Evolutionary conservation across 176 grass and related monocot genomes (phyloP).

Genomic region (Aegilops longissima): DNA sequence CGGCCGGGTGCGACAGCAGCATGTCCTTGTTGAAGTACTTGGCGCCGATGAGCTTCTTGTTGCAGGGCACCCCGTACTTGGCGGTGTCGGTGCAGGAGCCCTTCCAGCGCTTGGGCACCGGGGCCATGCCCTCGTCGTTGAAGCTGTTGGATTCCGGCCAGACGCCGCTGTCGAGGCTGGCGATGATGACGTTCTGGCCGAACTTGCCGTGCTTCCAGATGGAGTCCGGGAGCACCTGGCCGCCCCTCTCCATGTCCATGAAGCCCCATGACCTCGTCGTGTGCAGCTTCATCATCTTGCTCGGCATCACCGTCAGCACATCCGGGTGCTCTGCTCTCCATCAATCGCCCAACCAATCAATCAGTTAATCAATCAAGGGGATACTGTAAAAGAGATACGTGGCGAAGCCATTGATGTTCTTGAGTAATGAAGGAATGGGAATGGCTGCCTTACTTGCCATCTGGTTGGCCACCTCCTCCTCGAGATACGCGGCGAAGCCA

Average conservation of each 20-base stretch:
- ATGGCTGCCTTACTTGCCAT: slow-evolving; percentile 46
- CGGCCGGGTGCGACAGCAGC: background rate
- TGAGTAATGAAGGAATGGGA: too few relatives aligned
- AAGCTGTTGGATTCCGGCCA: slow-evolving; percentile 91
- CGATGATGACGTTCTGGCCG: slow-evolving; percentile 61
- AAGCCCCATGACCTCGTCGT: slow-evolving; percentile 81
- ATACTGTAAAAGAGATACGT: too few relatives aligned
- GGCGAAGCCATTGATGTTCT: too few relatives aligned
- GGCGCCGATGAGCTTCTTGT: slow-evolving; percentile 81
- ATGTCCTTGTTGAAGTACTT: slow-evolving; percentile 57
- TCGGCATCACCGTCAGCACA: slow-evolving; percentile 62
- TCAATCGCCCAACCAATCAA: background rate
- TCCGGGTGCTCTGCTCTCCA: slow-evolving; percentile 46
- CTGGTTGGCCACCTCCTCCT: slow-evolving; percentile 36
- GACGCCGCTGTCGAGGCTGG: slow-evolving; percentile 72
- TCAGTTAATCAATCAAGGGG: background rate
- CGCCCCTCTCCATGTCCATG: slow-evolving; percentile 42
- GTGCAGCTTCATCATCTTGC: slow-evolving; percentile 59
- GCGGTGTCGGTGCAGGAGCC: slow-evolving; percentile 52
- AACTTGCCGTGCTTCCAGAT: slow-evolving; percentile 48
- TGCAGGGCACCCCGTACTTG: slow-evolving; percentile 56
- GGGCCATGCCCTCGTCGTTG: slow-evolving; percentile 41
- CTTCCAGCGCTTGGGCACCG: slow-evolving; percentile 65
- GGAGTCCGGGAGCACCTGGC: slow-evolving; percentile 35
- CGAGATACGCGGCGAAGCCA: slow-evolving; percentile 68